Evolutionary conservation across 176 grass and related monocot genomes (phyloP), one percentile per base, ranked within the genome.

Genomic region (Saccharum officinarum): DNA sequence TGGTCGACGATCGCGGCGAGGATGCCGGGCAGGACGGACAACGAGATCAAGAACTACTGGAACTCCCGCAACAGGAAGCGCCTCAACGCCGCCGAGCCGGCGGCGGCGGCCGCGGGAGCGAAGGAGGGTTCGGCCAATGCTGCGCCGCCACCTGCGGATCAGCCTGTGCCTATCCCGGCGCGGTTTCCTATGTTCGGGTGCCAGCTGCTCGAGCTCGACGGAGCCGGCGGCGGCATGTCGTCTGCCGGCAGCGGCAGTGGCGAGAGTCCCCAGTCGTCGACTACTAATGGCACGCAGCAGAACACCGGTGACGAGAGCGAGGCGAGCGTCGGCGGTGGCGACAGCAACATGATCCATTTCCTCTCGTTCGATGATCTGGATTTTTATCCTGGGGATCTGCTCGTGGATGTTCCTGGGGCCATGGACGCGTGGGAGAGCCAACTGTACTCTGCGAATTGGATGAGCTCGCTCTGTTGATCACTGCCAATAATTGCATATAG

Each of bases 21-120:
- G 67, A 84, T 93, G 82, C 91, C 91, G 2, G 88, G 91, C 15
- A 90, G 88, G 70, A 93, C 91, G 70, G 91, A 93, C 79, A 93
- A 93, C 67, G 91, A 93, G 77, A 90, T 93, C 85, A 93, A 93
- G 78, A 93, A 93, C 78, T 90, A 85, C 67, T 93, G 88, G 91
- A 87, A 93, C 82, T 90, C 91, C 20, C 85, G 88, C 74, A 88
- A 90, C 78, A 85, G 85, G 75, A 93, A 93, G 88, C 85, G 45
- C 18, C 85, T 79, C n/a, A 69, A 17, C 78, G 13, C 88, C 47
- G 28, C 12, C 7, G 54, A 34, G 33, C 31, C 44, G 10, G 6
- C 42, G 25, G 9, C 4, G 3, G 16, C 30, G 4, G 66, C 65
- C 0, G 2, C 14, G 4, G 4, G 7, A 25, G 44, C 16, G 25